A percentile compares a stretch with the other conserved stretches of the same genome.
Conservation (phyloP, 495 filamentous ascomycete species). For the Alectoria sarmentosa region DNA sequence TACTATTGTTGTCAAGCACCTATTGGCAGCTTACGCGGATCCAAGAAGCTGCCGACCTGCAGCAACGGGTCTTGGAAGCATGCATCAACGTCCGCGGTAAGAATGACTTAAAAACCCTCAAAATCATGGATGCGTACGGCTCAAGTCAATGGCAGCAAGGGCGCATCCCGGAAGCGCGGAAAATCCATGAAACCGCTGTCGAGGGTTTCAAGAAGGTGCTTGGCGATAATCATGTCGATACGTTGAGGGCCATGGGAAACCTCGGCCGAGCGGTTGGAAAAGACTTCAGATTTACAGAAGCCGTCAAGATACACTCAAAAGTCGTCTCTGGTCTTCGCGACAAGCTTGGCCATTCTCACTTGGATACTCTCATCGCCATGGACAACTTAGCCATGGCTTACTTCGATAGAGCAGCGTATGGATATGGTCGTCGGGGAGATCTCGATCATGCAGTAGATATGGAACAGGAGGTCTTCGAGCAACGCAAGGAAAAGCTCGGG, state of each 20-base stretch:
- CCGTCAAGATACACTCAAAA: slow-evolving; percentile 23
- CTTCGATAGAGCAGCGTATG: slow-evolving; percentile 19
- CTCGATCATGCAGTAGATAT: slow-evolving; percentile 16
- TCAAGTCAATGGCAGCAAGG: slow-evolving; percentile 25
- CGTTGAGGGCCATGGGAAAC: slow-evolving; percentile 29
- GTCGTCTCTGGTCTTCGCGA: slow-evolving; percentile 31
- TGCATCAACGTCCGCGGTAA: slow-evolving; percentile 25
- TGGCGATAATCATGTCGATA: slow-evolving; percentile 26
- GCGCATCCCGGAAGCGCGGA: slow-evolving; percentile 27
- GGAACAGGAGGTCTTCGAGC: slow-evolving; percentile 18
- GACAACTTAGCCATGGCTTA: slow-evolving; percentile 27
- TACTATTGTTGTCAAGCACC: slow-evolving; percentile 24
- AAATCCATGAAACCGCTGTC: slow-evolving; percentile 28
- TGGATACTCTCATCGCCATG: slow-evolving; percentile 29
- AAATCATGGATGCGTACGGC: slow-evolving; percentile 26
- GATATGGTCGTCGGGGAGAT: slow-evolving; percentile 21
- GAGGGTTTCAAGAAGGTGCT: slow-evolving; percentile 22
- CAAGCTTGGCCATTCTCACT: slow-evolving; percentile 29
- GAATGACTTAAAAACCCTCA: slow-evolving; percentile 26
- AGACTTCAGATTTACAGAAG: slow-evolving; percentile 26
- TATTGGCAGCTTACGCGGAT: slow-evolving; percentile 19
- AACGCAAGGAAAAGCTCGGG: slow-evolving; percentile 24
- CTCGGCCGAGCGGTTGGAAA: slow-evolving; percentile 20
- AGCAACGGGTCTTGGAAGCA: slow-evolving; percentile 23
- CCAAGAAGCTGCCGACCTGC: slow-evolving; percentile 24